Evolutionary conservation across 345 rosid species (phyloP).

Genomic region (Lumnitzera racemosa): DNA sequence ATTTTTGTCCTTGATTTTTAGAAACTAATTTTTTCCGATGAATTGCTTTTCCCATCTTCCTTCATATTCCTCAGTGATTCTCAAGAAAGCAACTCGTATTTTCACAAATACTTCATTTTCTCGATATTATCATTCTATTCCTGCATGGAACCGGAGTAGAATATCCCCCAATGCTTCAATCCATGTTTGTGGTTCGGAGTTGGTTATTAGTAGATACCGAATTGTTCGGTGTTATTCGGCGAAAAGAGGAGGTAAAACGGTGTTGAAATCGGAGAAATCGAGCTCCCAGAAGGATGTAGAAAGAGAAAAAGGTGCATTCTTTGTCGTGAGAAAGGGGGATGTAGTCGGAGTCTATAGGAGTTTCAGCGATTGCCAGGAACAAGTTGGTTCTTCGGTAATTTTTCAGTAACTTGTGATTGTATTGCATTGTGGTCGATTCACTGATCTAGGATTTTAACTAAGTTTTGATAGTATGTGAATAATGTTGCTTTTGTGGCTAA

Average conservation of each 20-base stretch:
- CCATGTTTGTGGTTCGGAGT: slow-evolving; percentile 19
- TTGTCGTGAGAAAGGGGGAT: slow-evolving; percentile 84
- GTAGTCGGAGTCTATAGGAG: slow-evolving; percentile 65
- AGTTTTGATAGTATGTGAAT: too few species aligned
- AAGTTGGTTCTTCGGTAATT: slow-evolving; percentile 76
- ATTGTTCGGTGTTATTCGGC: slow-evolving; percentile 43
- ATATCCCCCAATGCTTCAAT: slow-evolving; percentile 17
- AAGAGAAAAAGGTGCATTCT: slow-evolving; percentile 60
- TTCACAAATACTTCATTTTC: slow-evolving; percentile 11
- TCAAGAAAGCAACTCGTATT: slow-evolving; percentile 31
- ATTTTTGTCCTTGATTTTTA: too few species aligned
- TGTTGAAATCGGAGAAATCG: slow-evolving; percentile 9
- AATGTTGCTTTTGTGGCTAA: too few species aligned
- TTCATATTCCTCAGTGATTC: slow-evolving; percentile 35
- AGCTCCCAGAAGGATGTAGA: slow-evolving; percentile 26
- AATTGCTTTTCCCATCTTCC: slow-evolving; percentile 46
- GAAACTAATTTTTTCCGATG: slow-evolving; percentile 21
- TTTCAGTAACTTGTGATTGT: background rate
- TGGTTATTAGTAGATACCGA: slow-evolving; percentile 19
- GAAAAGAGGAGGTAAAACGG: slow-evolving; percentile 12
- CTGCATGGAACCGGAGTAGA: slow-evolving; percentile 13
- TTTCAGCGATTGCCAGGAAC: slow-evolving; percentile 67
- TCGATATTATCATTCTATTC: slow-evolving; percentile 16
- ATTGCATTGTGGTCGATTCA: too few species aligned
- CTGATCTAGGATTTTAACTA: too few species aligned